Evolutionary conservation across 1,139 yeast species (phyloP).

Genomic region (Ogataea hybrid): DNA sequence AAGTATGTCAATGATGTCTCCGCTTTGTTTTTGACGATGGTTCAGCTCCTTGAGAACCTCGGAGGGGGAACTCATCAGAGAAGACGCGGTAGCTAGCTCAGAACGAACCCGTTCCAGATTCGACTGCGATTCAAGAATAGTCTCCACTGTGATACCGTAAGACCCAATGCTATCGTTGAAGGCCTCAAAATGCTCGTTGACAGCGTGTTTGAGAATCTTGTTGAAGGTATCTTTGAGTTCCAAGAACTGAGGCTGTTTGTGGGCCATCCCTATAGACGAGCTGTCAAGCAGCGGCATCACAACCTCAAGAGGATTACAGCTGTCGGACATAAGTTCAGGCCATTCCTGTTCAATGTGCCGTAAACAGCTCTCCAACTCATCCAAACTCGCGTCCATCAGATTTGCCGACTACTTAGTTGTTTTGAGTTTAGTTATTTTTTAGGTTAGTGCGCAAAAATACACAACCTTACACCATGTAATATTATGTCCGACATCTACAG

Average conservation of each 20-base stretch:
- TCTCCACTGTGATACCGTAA: conserved; percentile 58
- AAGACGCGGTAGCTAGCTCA: conserved; percentile 41
- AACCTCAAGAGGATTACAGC: conserved; percentile 74
- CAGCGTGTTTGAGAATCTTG: conserved; percentile 62
- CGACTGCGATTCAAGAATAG: conserved; percentile 56
- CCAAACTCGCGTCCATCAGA: conserved; percentile 19
- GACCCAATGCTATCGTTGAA: conserved; percentile 83
- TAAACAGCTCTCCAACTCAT: conserved; percentile 19
- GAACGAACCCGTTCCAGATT: conserved; percentile 50
- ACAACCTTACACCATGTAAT: background rate
- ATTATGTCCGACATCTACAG: conserved; percentile 10
- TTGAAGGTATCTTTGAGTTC: conserved; percentile 55
- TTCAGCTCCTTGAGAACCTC: conserved; percentile 64
- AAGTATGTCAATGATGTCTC: conserved; percentile 68
- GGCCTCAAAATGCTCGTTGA: conserved; percentile 78
- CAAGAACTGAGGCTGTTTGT: conserved; percentile 58
- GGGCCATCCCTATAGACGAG: conserved; percentile 86
- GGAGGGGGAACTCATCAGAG: conserved; percentile 32
- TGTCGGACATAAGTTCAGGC: conserved; percentile 39
- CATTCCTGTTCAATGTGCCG: conserved; percentile 27
- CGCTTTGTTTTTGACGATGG: conserved; percentile 57
- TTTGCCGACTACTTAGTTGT: background rate
- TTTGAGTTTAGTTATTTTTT: conserved; percentile 1
- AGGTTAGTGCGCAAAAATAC: background rate
- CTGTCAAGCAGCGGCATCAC: conserved; percentile 81